Base-by-base conservation (phyloP, 306 rosid genomes). In the Sindora glabra region DNA sequence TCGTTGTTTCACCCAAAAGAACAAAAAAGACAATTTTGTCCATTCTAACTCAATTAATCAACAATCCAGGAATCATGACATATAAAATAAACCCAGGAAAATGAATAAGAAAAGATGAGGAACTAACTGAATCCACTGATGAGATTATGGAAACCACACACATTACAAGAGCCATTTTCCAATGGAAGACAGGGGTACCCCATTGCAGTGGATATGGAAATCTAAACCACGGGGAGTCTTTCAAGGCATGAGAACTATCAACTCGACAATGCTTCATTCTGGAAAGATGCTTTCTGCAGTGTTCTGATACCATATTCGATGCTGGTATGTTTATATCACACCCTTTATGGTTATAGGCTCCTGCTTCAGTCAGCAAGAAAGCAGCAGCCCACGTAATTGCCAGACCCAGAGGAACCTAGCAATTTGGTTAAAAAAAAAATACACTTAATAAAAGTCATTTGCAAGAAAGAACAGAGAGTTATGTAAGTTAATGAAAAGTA, bases 191-290 rank as follows among this genome's bases (percentile, higher is more conserved):
- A 29, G 99, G 99, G 50, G 95, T 80, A 54, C 99, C 99, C 97
- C 99, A 94, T 73, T 94, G 99, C 54, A 94, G 70, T 2, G 99
- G 99, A 71, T 89, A 94, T 26, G 99, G 99, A 79, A 94, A 94
- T 70, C 99, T 84, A 81, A 94, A 89, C 99, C 99, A 94, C 14
- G 95, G 90, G 54, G 99, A 82, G 63, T 85, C 81, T 61, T 62
- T 77, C 53, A 94, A 47, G 32, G 95, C 97, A 16, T 82, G 81
- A 59, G 94, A 78, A 55, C 95, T 89, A 84, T 94, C 97, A 46
- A 89, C 90, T 64, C 97, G 89, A 59, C 99, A 94, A 70, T 80
- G 77, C 79, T 83, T 94, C 95, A 94, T 86, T 72, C 94, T 89
- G 36, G 95, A 84, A 78, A 83, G 60, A 73, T 94, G 94, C 72